Conservation (phyloP, 2,329 filamentous ascomycete species). For the Drechslera avenae region DNA sequence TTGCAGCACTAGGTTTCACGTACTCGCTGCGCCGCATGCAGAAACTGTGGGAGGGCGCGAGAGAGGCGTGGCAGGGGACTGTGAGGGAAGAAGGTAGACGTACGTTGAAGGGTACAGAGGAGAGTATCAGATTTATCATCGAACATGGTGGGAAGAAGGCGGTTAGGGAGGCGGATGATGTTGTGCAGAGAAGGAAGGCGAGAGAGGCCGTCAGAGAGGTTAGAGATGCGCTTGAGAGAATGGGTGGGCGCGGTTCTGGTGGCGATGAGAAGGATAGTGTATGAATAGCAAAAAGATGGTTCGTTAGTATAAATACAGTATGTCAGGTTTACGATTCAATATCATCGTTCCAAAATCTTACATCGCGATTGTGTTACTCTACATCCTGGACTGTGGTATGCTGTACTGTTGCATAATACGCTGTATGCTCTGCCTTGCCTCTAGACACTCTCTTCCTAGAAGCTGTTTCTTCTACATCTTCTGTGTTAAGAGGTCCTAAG, state of each 20-base stretch:
- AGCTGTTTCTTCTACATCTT: too few species aligned
- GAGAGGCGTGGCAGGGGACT: constrained; percentile 58
- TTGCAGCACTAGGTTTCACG: constrained; percentile 64
- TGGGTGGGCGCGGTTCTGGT: constrained; percentile 13
- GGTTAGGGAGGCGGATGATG: constrained; percentile 42
- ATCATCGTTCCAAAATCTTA: too few species aligned
- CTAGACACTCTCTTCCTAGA: too few species aligned
- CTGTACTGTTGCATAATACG: too few species aligned
- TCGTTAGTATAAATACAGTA: too few species aligned
- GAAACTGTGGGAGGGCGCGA: constrained; percentile 61
- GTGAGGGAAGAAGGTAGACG: constrained; percentile 63
- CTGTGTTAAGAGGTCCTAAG: too few species aligned
- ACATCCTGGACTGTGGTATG: too few species aligned
- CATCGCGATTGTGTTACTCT: too few species aligned
- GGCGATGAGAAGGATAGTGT: too few species aligned
- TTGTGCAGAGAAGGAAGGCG: constrained; percentile 47
- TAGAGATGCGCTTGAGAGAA: constrained; percentile 52
- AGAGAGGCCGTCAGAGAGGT: constrained; percentile 55
- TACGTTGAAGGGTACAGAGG: constrained; percentile 61
- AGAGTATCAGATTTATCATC: constrained; percentile 55
- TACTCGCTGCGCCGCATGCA: constrained; percentile 64
- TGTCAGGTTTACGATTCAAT: too few species aligned
- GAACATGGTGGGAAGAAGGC: constrained; percentile 47
- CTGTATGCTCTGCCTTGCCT: too few species aligned
- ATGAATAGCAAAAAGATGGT: too few species aligned